Evolutionary conservation across 2,329 filamentous ascomycete species (phyloP).

Genomic region (Pezicula rhizophila): DNA sequence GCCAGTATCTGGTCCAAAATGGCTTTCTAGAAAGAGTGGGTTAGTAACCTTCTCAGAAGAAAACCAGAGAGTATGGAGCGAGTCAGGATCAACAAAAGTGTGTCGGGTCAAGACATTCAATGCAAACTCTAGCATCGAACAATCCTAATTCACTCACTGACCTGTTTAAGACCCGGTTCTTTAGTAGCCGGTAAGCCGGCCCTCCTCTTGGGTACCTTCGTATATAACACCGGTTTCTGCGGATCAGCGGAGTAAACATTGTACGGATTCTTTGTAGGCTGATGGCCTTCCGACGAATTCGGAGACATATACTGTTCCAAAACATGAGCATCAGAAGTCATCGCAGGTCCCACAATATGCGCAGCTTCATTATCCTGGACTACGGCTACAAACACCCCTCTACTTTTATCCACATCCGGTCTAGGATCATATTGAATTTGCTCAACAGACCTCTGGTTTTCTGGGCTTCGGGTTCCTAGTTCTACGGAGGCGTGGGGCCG

Average conservation of each 20-base stretch:
- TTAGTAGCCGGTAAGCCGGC: background rate
- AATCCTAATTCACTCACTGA: too few relatives aligned
- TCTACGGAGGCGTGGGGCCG: too few relatives aligned
- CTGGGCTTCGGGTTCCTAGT: too few relatives aligned
- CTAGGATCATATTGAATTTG: background rate
- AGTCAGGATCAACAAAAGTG: too few relatives aligned
- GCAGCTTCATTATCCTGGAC: background rate
- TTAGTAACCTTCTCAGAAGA: too few relatives aligned
- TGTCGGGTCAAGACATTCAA: too few relatives aligned
- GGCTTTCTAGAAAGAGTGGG: conserved; percentile 30
- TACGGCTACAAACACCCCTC: background rate
- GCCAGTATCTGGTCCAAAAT: conserved; percentile 54
- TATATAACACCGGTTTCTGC: background rate
- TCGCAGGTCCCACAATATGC: background rate
- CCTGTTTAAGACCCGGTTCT: conserved; percentile 35
- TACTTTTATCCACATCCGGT: background rate
- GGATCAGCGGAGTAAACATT: background rate
- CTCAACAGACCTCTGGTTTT: background rate
- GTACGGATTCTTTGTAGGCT: background rate
- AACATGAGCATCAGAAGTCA: background rate
- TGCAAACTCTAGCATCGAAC: too few relatives aligned
- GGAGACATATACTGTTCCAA: background rate
- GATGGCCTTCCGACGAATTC: background rate
- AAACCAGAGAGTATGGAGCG: too few relatives aligned
- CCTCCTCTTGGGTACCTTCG: background rate